A percentile compares a stretch with the other conserved stretches of the same genome.
Evolutionary conservation across 805 yeast species (phyloP).

Genomic region (Monosporozyma aerobia): DNA sequence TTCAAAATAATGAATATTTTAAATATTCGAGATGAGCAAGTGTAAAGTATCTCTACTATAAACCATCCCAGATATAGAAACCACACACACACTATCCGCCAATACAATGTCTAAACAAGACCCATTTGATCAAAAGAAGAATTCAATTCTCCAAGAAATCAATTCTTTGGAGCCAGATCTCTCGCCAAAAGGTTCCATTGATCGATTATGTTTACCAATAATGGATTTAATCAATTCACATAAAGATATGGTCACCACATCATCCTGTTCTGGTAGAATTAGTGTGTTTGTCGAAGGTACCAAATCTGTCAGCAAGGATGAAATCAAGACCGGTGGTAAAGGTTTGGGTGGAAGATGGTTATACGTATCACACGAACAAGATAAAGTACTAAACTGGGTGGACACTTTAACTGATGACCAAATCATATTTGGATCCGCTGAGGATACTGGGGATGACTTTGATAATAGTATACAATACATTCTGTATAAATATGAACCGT

Average conservation of each 20-base stretch:
- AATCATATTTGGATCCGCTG: conserved; percentile 12
- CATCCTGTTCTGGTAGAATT: conserved; percentile 82
- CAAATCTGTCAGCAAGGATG: conserved; percentile 30
- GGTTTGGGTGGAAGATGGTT: conserved; percentile 83
- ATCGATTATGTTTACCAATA: conserved; percentile 61
- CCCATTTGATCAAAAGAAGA: conserved; percentile 62
- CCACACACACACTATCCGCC: neutral
- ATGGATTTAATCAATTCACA: conserved; percentile 57
- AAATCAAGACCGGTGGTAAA: conserved; percentile 58
- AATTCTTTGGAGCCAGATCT: conserved; percentile 41
- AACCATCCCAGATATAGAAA: neutral
- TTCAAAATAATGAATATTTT: neutral
- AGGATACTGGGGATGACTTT: neutral
- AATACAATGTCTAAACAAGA: conserved; percentile 18
- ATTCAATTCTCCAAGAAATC: conserved; percentile 44
- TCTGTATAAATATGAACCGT: conserved; percentile 74
- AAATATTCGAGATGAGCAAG: neutral
- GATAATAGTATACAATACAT: conserved; percentile 37
- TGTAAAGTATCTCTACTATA: neutral
- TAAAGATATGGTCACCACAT: conserved; percentile 69
- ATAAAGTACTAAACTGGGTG: conserved; percentile 42
- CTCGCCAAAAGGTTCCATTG: conserved; percentile 89
- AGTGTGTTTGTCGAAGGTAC: conserved; percentile 74
- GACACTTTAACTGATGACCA: conserved; percentile 20
- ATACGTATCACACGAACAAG: conserved; percentile 61